Percentiles rank a stretch among this genome's conserved stretches.
phyloP scores from a whole-genome alignment of 2,329 filamentous ascomycete species.

The Balansia obtecta region DNA sequence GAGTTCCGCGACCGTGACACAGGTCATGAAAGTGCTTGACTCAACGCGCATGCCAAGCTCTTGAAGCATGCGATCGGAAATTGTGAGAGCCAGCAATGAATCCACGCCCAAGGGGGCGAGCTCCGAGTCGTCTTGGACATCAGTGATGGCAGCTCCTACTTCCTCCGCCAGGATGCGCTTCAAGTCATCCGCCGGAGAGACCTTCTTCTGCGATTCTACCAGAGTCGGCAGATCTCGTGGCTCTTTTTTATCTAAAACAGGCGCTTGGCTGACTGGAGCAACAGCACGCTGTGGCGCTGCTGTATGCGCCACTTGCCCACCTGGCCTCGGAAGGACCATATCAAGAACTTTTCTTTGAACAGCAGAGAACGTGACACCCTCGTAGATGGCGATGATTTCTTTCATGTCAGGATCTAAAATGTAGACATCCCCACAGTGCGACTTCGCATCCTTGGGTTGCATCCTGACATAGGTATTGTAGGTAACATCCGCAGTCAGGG shows the following conservation, averaged over 20 bases:
- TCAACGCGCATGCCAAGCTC: constrained; percentile 41
- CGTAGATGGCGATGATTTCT: constrained; percentile 30
- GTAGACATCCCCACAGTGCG: background rate
- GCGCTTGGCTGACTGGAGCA: too few species aligned
- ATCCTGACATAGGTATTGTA: background rate
- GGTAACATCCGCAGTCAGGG: too few species aligned
- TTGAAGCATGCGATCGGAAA: constrained; percentile 41
- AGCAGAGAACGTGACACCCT: constrained; percentile 32
- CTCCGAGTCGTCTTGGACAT: background rate
- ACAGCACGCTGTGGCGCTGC: too few species aligned
- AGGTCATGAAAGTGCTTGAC: constrained; percentile 37
- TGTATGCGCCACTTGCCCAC: background rate
- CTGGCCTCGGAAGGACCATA: too few species aligned
- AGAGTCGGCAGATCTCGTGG: background rate
- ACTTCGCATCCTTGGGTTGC: background rate
- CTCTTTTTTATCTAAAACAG: too few species aligned
- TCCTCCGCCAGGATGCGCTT: constrained; percentile 6
- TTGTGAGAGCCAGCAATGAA: constrained; percentile 45
- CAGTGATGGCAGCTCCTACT: constrained; percentile 2
- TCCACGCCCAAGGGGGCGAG: constrained; percentile 34
- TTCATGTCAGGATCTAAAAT: background rate
- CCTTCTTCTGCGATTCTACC: too few species aligned
- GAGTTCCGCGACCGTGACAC: constrained; percentile 23
- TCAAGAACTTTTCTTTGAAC: too few species aligned
- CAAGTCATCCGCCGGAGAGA: too few species aligned